Percentiles rank a stretch among this genome's conserved stretches.
Evolutionary conservation across 495 filamentous ascomycete genomes (phyloP).

Genomic region (Aspergillus sparsus): DNA sequence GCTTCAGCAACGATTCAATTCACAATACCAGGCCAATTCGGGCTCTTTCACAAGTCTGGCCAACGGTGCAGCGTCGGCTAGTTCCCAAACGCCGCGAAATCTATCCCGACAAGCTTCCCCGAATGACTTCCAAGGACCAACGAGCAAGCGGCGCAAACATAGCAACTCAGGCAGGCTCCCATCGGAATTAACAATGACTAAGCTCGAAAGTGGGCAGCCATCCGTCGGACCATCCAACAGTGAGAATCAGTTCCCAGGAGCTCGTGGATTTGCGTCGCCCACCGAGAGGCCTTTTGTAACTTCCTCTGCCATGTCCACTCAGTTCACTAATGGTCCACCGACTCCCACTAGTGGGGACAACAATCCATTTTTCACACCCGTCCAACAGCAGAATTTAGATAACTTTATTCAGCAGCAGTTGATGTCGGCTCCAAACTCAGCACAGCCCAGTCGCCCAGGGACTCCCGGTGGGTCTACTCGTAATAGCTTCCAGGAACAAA

Average conservation of each 20-base stretch:
- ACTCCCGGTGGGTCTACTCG: constrained; percentile 46
- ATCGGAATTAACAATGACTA: constrained; percentile 75
- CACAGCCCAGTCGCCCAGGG: constrained; percentile 54
- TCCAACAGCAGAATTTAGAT: constrained; percentile 55
- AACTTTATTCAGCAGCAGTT: constrained; percentile 57
- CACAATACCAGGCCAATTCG: constrained; percentile 43
- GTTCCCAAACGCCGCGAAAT: constrained; percentile 59
- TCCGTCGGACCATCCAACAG: constrained; percentile 28
- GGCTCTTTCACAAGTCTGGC: constrained; percentile 37
- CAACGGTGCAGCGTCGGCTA: constrained; percentile 43
- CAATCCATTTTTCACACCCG: constrained; percentile 53
- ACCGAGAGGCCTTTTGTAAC: constrained; percentile 50
- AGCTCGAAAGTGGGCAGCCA: constrained; percentile 58
- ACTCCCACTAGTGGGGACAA: constrained; percentile 61
- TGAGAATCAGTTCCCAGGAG: constrained; percentile 41
- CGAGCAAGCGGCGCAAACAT: constrained; percentile 72
- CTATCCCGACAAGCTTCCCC: constrained; percentile 75
- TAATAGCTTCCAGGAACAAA: constrained; percentile 46
- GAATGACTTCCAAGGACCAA: constrained; percentile 57
- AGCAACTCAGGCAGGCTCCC: constrained; percentile 68
- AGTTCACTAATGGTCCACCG: constrained; percentile 60
- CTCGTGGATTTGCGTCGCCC: constrained; percentile 47
- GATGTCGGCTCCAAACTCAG: constrained; percentile 66
- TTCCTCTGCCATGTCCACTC: constrained; percentile 47
- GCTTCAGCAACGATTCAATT: constrained; percentile 51